These are phyloP conservation scores for Haematococcus sp. DNA, from an alignment of 139 green algal genomes.

Conservation along the genomic window DNA sequence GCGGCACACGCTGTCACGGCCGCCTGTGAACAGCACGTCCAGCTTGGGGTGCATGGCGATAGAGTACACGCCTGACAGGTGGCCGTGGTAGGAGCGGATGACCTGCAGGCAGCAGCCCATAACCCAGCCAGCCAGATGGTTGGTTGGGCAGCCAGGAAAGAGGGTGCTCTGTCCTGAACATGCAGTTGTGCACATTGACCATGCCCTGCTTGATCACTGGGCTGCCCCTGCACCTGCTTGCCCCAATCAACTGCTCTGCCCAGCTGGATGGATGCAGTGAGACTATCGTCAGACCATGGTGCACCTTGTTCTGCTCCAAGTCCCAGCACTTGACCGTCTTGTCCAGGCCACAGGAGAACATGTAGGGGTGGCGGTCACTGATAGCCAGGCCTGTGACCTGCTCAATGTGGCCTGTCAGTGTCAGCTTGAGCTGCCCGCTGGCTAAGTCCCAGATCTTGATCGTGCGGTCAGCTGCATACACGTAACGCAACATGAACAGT, in stretches of 20 bases:
- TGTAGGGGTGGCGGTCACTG: constrained; percentile 89
- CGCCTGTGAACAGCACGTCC: constrained; percentile 92
- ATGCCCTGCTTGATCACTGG: no score
- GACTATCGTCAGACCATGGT: no score
- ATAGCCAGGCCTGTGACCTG: constrained; percentile 93
- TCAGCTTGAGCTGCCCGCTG: constrained; percentile 91
- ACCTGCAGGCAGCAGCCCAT: constrained; percentile 66
- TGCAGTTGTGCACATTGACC: no score
- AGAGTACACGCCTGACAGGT: constrained; percentile 96
- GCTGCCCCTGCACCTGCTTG: no score
- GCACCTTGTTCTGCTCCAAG: constrained; percentile 99
- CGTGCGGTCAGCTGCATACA: constrained; percentile 79
- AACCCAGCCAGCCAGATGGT: not conserved
- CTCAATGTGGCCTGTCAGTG: constrained; percentile 99
- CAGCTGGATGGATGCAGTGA: no score
- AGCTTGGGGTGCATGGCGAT: constrained; percentile 94
- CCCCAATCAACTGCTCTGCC: no score
- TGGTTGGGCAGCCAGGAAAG: not conserved
- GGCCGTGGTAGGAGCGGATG: constrained; percentile 97
- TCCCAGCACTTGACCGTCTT: constrained; percentile 99
- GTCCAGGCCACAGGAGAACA: constrained; percentile 95
- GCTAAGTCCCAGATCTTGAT: constrained; percentile 97
- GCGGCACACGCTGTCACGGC: constrained; percentile 84
- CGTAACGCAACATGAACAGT: no score
- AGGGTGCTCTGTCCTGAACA: no score